Evolutionary conservation across 495 filamentous ascomycete genomes (phyloP), one percentile per base, ranked within the genome.

Genomic region (Penicillium antarcticum): DNA sequence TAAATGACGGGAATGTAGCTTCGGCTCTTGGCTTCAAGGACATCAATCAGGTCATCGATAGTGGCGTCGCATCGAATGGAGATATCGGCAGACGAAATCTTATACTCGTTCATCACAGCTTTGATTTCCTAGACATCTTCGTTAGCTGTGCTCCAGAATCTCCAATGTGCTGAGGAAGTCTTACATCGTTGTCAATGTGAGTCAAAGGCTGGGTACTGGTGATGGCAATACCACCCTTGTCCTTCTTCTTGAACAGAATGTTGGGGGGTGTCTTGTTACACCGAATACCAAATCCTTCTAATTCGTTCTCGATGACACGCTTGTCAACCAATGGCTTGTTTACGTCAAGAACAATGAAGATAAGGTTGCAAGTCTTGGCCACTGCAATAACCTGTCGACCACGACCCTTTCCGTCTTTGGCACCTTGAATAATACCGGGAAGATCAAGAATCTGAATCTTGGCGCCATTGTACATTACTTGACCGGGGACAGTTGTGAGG

Each of bases 401-500:
- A 78, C 94, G 87, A 78, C 94, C 94, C 70, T 96, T 95, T 48
- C 94, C 94, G 70, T 98, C 94, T 71, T 98, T 98, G 48, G 94
- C 94, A 62, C 94, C 94, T 72, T 97, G 87, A 56, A 98, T 98
- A 64, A 98, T 98, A 83, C 94, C 94, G 8, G 94, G 94, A 58
- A 98, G 80, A 84, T 98, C 94, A 37, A 98, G 86, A 80, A 98
- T 98, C 71, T 98, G 94, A 61, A 98, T 89, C 62, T 95, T 95
- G 31, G 94, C 94, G 49, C 92, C 94, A 68, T 97, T 97, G 72
- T 97, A 97, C 60, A 87, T 72, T 39, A 98, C 92, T 77, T 97
- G 95, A 41, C 94, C 94, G 43, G 94, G 94, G 23, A 98, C 94
- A 45, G 92, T 96, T 38, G 94, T 98, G 62, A 98, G 80, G 48